A percentile compares a stretch with the other conserved stretches of the same genome.
Conservation (phyloP, 768 basidiomycete genomes). For the Agaricus sinodeliciosus region DNA sequence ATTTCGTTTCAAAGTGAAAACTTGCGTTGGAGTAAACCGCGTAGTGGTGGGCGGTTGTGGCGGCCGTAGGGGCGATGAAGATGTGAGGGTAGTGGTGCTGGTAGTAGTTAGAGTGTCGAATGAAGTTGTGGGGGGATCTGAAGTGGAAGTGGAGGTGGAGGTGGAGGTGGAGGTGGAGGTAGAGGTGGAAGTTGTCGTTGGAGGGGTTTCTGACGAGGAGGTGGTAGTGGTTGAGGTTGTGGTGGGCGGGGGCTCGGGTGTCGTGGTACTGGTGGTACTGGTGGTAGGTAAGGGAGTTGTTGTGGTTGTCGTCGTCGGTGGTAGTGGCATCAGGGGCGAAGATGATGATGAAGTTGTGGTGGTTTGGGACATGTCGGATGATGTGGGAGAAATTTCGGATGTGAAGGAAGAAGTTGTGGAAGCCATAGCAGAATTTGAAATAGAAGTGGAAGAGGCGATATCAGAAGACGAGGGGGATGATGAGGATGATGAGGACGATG, state of each 20-base stretch:
- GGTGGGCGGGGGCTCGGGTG: too few species aligned
- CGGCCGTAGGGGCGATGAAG: conserved; percentile 9
- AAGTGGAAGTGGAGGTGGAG: too few species aligned
- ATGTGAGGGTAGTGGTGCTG: too few species aligned
- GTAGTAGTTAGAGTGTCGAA: too few species aligned
- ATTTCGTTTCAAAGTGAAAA: conserved; percentile 10
- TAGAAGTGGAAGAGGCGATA: conserved; percentile 12
- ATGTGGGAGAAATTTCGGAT: conserved; percentile 16
- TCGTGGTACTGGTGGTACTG: conserved; percentile 4
- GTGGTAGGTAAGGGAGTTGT: conserved; percentile 9
- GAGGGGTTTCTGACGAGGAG: too few species aligned
- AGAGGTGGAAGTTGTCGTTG: too few species aligned
- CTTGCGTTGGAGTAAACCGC: conserved; percentile 10
- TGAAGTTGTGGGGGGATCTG: too few species aligned
- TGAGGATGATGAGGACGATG: conserved; percentile 11
- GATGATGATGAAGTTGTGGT: background rate
- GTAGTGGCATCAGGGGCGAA: background rate
- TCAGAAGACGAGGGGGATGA: background rate
- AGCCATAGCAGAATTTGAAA: conserved; percentile 10
- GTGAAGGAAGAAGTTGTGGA: conserved; percentile 16
- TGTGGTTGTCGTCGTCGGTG: too few species aligned
- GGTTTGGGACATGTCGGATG: conserved; percentile 6
- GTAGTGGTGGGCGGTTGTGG: conserved; percentile 11
- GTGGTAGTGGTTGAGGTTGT: too few species aligned
- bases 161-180: too few species aligned